Conservation (phyloP, 257 asterid species). For the Scutellaria baicalensis region DNA sequence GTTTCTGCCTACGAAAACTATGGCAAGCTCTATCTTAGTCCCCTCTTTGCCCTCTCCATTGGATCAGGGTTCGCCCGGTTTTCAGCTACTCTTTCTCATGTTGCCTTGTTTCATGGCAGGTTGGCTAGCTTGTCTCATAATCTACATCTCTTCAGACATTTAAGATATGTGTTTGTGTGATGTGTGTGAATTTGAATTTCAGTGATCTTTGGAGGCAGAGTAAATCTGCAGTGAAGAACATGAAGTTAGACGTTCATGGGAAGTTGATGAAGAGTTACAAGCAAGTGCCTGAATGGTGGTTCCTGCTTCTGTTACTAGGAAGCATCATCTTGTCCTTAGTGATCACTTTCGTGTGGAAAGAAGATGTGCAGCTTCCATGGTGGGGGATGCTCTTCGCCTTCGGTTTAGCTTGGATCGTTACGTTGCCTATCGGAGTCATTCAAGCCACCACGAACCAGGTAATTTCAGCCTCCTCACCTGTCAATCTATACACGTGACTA, state of each 20-base stretch:
- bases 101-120: conserved; percentile 91
- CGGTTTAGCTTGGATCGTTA: conserved; percentile 71
- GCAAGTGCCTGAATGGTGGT: conserved; percentile 96
- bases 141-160: background rate
- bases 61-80: conserved; percentile 93
- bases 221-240: conserved; percentile 63
- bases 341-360: conserved; percentile 75
- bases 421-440: conserved; percentile 90
- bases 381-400: conserved; percentile 93
- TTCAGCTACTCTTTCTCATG: conserved; percentile 87
- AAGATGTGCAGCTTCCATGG: conserved; percentile 84
- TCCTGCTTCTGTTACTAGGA: conserved; percentile 47
- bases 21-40: conserved; percentile 95
- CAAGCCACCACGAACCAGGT: conserved; percentile 98
- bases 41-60: conserved; percentile 86
- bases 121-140: conserved; percentile 12
- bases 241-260: conserved; percentile 60
- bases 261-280: conserved; percentile 77
- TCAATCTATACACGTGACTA: background rate
- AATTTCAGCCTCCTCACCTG: background rate
- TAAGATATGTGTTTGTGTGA: too few species aligned
- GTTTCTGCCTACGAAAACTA: conserved; percentile 60
- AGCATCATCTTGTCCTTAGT: conserved; percentile 62
- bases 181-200: background rate
- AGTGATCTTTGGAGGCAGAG: conserved; percentile 92